Evolutionary conservation across 495 filamentous ascomycete genomes (phyloP).

Genomic region (Aspergillus sclerotiicarbonarius): DNA sequence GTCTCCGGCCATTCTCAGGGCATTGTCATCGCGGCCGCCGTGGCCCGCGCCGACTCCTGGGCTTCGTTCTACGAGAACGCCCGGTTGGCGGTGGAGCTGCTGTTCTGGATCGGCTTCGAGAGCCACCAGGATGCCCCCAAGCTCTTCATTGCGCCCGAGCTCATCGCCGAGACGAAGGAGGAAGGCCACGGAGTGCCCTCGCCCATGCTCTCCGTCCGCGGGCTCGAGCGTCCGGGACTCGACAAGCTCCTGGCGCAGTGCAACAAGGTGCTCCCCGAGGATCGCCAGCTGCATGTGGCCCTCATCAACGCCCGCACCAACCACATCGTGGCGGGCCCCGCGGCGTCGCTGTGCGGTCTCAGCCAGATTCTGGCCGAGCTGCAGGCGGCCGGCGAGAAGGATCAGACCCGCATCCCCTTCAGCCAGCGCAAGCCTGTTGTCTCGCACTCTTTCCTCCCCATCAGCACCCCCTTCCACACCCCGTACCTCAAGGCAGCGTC

Average conservation of each 20-base stretch:
- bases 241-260: not conserved
- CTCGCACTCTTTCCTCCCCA: not conserved
- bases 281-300: not conserved
- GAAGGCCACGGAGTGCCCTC: not conserved
- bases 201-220: not conserved
- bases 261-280: not conserved
- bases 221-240: not conserved
- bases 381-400: not conserved
- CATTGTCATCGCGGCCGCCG: slow-evolving; percentile 22
- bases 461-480: slow-evolving; percentile 4
- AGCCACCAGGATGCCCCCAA: slow-evolving; percentile 4
- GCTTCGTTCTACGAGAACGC: slow-evolving; percentile 16
- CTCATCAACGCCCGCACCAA: slow-evolving; percentile 1
- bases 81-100: slow-evolving; percentile 10
- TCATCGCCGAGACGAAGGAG: not conserved
- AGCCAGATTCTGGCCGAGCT: not conserved
- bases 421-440: not conserved
- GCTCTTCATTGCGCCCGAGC: not conserved
- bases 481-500: not conserved
- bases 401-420: not conserved
- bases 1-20: slow-evolving; percentile 28
- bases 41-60: slow-evolving; percentile 22
- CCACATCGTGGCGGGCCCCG: not conserved
- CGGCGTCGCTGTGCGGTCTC: not conserved
- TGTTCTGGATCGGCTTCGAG: slow-evolving; percentile 23